Base-by-base conservation (phyloP, 2,329 filamentous ascomycete species). In the Anthostomella pinea region DNA sequence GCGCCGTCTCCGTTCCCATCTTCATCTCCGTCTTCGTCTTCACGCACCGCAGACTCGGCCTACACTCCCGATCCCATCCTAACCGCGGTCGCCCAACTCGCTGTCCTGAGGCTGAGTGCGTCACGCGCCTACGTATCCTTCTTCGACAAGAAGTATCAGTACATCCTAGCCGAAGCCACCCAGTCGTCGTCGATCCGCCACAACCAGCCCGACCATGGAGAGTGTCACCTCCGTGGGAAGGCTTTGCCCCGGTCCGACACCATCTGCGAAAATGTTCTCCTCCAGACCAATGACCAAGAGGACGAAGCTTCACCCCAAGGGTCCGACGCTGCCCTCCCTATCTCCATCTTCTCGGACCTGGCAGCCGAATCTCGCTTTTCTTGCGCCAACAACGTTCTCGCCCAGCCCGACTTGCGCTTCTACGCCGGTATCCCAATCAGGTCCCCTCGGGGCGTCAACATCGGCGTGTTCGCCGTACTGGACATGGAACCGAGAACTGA, bases 111-210 rank as follows among this genome's bases (percentile, higher is more conserved):
- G 10, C 56, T 75, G 4, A 58, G 64, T n/a, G 62, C 59, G 4
- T 53, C 59, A 14, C 64, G 71, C 19, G 58, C 63, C 11, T 47
- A 75, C 15, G 63, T 78, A 30, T 77, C 73, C 2, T 56, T 78
- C 13, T 75, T 78, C 41, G 73, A 75, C 43, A 55, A 54, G 4
- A 58, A 60, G 4, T 50, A 63, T 29, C 72, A 78, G 41, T 66
- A 74, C 42, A 56, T 77, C 14, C 55, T 77, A 11, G 71, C 72
- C 35, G 73, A 77, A 43, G 69, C 72, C 5, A 72, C 71, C 1
- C 59, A 60, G 1, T 59, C 57, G 1, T 56, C 66, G 3, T 64
- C 63, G 0, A 49, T 75, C 5, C 27, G 15, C 23, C 28, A 29
- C 8, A 35, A 40, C 9, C 14, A 24, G 8, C 17, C 28, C 1